These are phyloP conservation scores for Collybia sordida DNA, from an alignment of 768 basidiomycete genomes.

Conservation along the genomic window DNA sequence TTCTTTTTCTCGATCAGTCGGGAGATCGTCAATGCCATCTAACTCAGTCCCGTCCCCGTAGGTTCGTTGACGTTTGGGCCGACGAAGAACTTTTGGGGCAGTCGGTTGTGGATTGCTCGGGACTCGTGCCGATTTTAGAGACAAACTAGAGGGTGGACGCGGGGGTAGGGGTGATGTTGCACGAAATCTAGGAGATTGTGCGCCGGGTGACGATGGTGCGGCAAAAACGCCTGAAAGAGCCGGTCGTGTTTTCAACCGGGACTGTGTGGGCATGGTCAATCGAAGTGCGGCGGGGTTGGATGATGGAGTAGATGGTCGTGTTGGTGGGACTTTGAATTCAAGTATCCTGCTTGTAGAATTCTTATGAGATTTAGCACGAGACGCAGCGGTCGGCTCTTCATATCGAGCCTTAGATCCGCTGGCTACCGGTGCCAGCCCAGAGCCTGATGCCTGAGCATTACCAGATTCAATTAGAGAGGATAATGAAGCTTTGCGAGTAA, in stretches of 20 bases:
- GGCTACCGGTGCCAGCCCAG: constrained; percentile 37
- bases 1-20: constrained; percentile 83
- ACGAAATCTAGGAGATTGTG: constrained; percentile 38
- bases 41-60: constrained; percentile 91
- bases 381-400: constrained; percentile 79
- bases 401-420: constrained; percentile 55
- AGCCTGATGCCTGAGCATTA: constrained; percentile 56
- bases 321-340: constrained; percentile 73
- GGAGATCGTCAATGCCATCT: constrained; percentile 85
- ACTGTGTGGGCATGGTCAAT: constrained; percentile 85
- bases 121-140: constrained; percentile 36
- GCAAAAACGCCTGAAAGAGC: constrained; percentile 78
- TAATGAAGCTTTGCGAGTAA: constrained; percentile 76
- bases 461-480: constrained; percentile 69
- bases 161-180: constrained; percentile 60
- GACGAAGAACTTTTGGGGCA: constrained; percentile 65
- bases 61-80: constrained; percentile 73
- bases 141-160: constrained; percentile 58
- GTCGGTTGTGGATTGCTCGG: constrained; percentile 40
- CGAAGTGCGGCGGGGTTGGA: constrained; percentile 75
- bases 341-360: constrained; percentile 64
- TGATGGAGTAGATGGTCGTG: constrained; percentile 78
- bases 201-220: constrained; percentile 30
- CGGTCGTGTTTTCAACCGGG: constrained; percentile 71
- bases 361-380: constrained; percentile 71